phyloP scores from a whole-genome alignment of 768 basidiomycete species.

The Russula ochroleuca region DNA sequence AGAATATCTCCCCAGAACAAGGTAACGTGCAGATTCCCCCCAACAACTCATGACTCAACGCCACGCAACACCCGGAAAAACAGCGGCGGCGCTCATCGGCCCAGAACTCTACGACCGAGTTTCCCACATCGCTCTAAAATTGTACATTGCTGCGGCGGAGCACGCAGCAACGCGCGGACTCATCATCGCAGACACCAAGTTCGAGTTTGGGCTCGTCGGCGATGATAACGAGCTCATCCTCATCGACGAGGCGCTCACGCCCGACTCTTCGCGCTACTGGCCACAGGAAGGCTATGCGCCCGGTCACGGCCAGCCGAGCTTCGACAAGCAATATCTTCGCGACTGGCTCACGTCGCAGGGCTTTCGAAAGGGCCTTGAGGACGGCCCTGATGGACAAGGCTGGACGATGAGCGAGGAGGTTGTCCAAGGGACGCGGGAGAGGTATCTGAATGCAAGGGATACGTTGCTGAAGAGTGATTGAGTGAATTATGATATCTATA shows the following conservation, averaged over 20 bases:
- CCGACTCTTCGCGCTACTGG: conserved; percentile 98
- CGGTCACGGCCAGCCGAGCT: conserved; percentile 79
- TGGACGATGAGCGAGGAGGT: conserved; percentile 77
- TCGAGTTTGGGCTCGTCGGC: conserved; percentile 87
- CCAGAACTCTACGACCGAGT: conserved; percentile 57
- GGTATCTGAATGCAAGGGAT: conserved; percentile 76
- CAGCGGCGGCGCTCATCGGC: conserved; percentile 66
- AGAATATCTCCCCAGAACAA: conserved; percentile 97
- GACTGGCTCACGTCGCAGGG: conserved; percentile 80
- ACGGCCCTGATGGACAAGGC: conserved; percentile 64
- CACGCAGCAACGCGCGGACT: conserved; percentile 73
- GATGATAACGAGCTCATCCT: conserved; percentile 56
- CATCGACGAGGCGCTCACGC: conserved; percentile 95
- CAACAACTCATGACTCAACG: not conserved
- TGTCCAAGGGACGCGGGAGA: conserved; percentile 66
- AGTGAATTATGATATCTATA: not conserved
- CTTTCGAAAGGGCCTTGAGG: conserved; percentile 75
- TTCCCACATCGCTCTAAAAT: conserved; percentile 53
- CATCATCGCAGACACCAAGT: conserved; percentile 97
- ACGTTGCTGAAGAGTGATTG: conserved; percentile 37
- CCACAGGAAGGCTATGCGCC: conserved; percentile 66
- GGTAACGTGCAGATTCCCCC: conserved; percentile 43
- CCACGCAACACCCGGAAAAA: not conserved
- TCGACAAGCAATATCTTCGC: conserved; percentile 94
- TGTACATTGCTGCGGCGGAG: conserved; percentile 71